Evolutionary conservation across 345 rosid genomes (phyloP).

Genomic region (Euphorbia pulcherrima): DNA sequence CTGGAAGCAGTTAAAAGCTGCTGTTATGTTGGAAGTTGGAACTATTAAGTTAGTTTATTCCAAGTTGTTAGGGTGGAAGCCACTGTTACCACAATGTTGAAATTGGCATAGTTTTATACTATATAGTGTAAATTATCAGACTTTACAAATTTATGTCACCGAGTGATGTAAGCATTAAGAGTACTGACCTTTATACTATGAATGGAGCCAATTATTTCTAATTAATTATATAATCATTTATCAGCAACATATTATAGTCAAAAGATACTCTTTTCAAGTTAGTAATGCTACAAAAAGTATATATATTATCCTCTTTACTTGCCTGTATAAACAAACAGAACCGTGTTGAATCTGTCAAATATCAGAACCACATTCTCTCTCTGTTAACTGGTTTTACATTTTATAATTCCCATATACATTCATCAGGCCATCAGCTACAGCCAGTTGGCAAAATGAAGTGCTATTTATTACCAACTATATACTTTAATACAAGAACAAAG

Average conservation of each 20-base stretch:
- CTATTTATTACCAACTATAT: neutral
- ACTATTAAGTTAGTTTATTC: no score
- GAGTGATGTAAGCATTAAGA: neutral
- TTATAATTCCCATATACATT: neutral
- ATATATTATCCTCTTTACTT: neutral
- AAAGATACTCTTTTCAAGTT: neutral
- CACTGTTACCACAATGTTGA: no score
- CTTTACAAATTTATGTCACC: neutral
- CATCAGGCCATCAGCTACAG: neutral
- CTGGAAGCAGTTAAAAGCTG: no score
- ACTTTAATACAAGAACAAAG: neutral
- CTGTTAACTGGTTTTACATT: constrained; percentile 1
- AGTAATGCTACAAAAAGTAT: neutral
- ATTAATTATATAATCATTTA: neutral
- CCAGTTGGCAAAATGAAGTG: neutral
- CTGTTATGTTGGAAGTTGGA: no score
- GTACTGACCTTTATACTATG: neutral
- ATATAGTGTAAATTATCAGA: no score
- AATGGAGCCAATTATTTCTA: neutral
- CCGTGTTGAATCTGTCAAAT: constrained; percentile 7
- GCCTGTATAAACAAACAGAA: neutral
- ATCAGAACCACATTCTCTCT: neutral
- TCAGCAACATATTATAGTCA: neutral
- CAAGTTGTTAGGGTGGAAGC: no score
- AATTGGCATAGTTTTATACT: no score